A percentile compares a stretch with the other conserved stretches of the same genome.
Conservation (phyloP, 306 rosid genomes). For the Quillaja saponaria region DNA sequence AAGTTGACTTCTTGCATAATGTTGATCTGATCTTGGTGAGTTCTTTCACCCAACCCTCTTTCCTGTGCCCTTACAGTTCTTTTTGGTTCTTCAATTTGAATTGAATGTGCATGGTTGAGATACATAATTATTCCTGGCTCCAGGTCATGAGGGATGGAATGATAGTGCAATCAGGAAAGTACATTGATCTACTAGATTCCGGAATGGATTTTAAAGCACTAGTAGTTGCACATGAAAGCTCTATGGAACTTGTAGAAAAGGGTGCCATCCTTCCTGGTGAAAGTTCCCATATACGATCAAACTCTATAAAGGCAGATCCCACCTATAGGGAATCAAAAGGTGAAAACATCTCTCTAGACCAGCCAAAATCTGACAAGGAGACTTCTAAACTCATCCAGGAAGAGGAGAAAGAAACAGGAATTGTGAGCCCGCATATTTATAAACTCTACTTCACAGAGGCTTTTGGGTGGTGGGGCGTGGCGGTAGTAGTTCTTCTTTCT, state of each 20-base stretch:
- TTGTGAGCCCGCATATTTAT: constrained; percentile 68
- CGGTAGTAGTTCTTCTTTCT: constrained; percentile 45
- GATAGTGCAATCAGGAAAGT: constrained; percentile 83
- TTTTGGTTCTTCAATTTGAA: not conserved
- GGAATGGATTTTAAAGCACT: constrained; percentile 77
- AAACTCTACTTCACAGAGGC: constrained; percentile 91
- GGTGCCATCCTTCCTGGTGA: constrained; percentile 41
- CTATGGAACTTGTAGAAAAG: constrained; percentile 92
- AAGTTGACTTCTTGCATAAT: constrained; percentile 96
- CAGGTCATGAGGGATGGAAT: constrained; percentile 91
- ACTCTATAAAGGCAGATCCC: constrained; percentile 39
- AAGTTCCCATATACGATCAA: constrained; percentile 36
- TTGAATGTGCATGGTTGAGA: constrained; percentile 10
- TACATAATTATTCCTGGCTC: constrained; percentile 6
- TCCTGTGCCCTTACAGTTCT: not conserved
- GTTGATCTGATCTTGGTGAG: constrained; percentile 79
- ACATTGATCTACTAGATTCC: constrained; percentile 53
- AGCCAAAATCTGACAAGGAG: constrained; percentile 48
- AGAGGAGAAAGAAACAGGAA: constrained; percentile 90
- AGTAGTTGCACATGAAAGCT: constrained; percentile 86
- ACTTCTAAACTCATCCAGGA: constrained; percentile 89
- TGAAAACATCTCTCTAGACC: constrained; percentile 52
- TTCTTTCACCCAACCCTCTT: not conserved
- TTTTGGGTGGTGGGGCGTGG: constrained; percentile 87
- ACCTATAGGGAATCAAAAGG: constrained; percentile 47